These are phyloP conservation scores for Glycine tomentella DNA, from an alignment of 306 rosid species.

Conservation along the genomic window DNA sequence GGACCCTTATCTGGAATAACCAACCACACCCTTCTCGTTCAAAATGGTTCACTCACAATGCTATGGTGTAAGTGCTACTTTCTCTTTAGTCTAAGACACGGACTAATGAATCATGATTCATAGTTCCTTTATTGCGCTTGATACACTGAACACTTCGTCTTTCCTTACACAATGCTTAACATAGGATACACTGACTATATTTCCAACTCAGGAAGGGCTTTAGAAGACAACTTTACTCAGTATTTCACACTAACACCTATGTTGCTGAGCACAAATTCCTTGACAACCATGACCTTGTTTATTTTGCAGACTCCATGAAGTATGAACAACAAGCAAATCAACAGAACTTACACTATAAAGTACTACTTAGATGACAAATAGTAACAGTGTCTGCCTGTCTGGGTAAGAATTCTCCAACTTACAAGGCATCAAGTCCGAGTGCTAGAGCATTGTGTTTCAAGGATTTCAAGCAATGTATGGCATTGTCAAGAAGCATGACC, in stretches of 20 bases:
- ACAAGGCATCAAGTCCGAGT: slow-evolving; percentile 59
- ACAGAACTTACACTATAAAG: slow-evolving; percentile 28
- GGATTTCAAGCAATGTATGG: slow-evolving; percentile 70
- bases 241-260: too few species aligned
- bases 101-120: slow-evolving; percentile 46
- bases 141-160: neutral
- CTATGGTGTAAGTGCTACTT: slow-evolving; percentile 51
- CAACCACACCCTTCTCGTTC: slow-evolving; percentile 42
- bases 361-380: slow-evolving; percentile 22
- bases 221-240: too few species aligned
- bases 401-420: slow-evolving; percentile 40
- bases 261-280: too few species aligned
- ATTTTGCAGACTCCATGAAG: slow-evolving; percentile 44
- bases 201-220: too few species aligned
- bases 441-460: slow-evolving; percentile 64
- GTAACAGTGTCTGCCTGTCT: neutral
- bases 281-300: slow-evolving; percentile 41
- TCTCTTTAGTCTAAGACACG: slow-evolving; percentile 48
- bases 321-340: slow-evolving; percentile 18
- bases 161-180: too few species aligned
- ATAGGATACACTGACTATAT: too few species aligned
- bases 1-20: slow-evolving; percentile 39
- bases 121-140: slow-evolving; percentile 50
- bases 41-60: slow-evolving; percentile 36
- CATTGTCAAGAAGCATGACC: slow-evolving; percentile 70